phyloP scores from a whole-genome alignment of 192 early-diverging fungal species.

The Linnemannia zychae region DNA sequence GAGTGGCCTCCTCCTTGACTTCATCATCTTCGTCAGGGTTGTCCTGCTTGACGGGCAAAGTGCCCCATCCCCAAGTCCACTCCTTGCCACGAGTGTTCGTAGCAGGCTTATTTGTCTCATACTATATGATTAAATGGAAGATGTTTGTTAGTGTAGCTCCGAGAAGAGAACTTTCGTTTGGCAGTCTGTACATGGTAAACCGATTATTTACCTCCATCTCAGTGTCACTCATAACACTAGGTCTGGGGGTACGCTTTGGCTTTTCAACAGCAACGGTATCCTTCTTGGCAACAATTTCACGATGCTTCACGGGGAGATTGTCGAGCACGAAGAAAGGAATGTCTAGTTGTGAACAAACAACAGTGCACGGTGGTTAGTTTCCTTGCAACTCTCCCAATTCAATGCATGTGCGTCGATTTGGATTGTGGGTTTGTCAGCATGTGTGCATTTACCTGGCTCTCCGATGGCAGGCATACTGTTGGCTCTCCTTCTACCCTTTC shows the following conservation, averaged over 20 bases:
- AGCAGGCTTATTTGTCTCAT: constrained; percentile 32
- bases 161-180: too few relatives aligned
- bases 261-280: constrained; percentile 4
- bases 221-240: constrained; percentile 70
- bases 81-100: constrained; percentile 44
- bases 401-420: neutral
- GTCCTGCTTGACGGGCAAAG: constrained; percentile 68
- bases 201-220: constrained; percentile 65
- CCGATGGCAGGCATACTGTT: constrained; percentile 51
- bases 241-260: constrained; percentile 21
- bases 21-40: constrained; percentile 56
- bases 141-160: neutral
- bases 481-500: constrained; percentile 48
- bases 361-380: neutral
- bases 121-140: constrained; percentile 14
- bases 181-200: neutral
- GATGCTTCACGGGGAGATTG: constrained; percentile 16
- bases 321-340: neutral
- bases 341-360: constrained; percentile 8
- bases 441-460: constrained; percentile 38
- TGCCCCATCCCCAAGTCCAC: constrained; percentile 85
- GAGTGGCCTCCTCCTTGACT: constrained; percentile 15
- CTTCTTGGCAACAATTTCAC: constrained; percentile 30
- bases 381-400: neutral
- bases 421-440: constrained; percentile 1